phyloP scores from a whole-genome alignment of 2,329 filamentous ascomycete genomes.

The Nigrospora oryzae region DNA sequence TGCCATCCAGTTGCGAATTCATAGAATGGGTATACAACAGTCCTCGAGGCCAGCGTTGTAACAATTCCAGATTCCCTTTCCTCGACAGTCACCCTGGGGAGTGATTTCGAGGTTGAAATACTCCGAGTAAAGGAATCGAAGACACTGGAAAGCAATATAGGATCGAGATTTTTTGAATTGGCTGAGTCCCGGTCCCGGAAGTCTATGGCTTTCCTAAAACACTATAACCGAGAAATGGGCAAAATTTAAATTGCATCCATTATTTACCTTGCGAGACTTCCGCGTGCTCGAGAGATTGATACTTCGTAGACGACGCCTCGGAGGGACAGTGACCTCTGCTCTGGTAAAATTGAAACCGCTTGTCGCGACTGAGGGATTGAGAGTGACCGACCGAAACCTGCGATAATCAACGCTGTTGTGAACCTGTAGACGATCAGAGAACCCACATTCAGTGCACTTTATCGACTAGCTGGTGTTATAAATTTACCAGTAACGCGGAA shows the following conservation, averaged over 20 bases:
- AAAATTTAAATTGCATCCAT: conserved; percentile 8
- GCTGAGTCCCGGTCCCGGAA: not conserved
- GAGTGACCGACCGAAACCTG: conserved; percentile 10
- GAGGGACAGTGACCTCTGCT: not conserved
- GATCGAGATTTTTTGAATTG: conserved; percentile 6
- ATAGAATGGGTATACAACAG: not conserved
- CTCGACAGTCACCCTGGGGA: no score
- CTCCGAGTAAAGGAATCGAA: conserved; percentile 8
- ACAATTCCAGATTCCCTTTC: no score
- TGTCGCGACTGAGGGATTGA: conserved; percentile 1
- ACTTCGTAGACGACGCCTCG: conserved; percentile 1
- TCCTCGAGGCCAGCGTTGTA: not conserved
- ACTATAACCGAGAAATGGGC: conserved; percentile 12
- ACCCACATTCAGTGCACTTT: conserved; percentile 11
- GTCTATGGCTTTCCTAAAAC: conserved; percentile 6
- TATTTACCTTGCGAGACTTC: conserved; percentile 9
- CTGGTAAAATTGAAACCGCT: not conserved
- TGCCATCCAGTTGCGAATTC: not conserved
- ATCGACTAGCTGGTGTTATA: conserved; percentile 5
- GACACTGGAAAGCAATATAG: conserved; percentile 1
- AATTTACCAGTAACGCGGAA: conserved; percentile 7
- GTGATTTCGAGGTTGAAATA: conserved; percentile 4
- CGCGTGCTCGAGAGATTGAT: conserved; percentile 5
- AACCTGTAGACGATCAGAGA: not conserved
- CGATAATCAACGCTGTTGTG: not conserved